Conservation (phyloP, 139 green algal genomes). For the Coelastrella sp. region DNA sequence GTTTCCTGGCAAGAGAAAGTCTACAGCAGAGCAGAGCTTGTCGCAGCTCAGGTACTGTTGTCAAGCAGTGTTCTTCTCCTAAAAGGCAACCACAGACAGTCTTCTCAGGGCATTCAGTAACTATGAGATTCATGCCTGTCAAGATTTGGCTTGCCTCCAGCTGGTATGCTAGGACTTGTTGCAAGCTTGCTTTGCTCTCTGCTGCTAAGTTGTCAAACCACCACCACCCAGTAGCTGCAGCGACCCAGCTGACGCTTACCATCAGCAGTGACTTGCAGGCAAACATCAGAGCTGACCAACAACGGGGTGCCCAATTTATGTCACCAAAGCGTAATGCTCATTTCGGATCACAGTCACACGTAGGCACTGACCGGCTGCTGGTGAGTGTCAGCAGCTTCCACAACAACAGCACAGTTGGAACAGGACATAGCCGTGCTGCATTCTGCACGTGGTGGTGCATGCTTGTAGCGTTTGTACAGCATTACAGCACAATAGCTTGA, state of each 20-base stretch:
- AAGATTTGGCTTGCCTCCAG: background rate
- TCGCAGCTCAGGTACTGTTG: conserved; percentile 28
- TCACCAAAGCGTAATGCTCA: conserved; percentile 36
- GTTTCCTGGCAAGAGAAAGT: conserved; percentile 74
- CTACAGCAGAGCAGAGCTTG: conserved; percentile 56
- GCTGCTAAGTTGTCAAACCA: too few relatives aligned
- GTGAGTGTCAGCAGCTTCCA: background rate
- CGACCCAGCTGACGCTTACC: background rate
- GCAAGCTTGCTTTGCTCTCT: too few relatives aligned
- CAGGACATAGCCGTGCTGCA: too few relatives aligned
- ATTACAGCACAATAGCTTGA: too few relatives aligned
- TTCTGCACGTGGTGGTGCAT: background rate
- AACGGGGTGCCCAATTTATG: background rate
- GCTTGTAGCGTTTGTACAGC: too few relatives aligned
- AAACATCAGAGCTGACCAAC: conserved; percentile 16
- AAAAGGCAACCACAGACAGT: too few relatives aligned
- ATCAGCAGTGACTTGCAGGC: conserved; percentile 11
- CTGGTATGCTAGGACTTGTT: too few relatives aligned
- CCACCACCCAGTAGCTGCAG: too few relatives aligned
- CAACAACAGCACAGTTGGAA: background rate
- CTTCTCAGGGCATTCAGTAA: too few relatives aligned
- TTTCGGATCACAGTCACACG: conserved; percentile 47
- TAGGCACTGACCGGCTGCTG: conserved; percentile 38
- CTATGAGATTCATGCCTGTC: too few relatives aligned
- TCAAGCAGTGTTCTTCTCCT: too few relatives aligned